Evolutionary conservation across 257 asterid genomes (phyloP).

Genomic region (Cynanchum wilfordii): DNA sequence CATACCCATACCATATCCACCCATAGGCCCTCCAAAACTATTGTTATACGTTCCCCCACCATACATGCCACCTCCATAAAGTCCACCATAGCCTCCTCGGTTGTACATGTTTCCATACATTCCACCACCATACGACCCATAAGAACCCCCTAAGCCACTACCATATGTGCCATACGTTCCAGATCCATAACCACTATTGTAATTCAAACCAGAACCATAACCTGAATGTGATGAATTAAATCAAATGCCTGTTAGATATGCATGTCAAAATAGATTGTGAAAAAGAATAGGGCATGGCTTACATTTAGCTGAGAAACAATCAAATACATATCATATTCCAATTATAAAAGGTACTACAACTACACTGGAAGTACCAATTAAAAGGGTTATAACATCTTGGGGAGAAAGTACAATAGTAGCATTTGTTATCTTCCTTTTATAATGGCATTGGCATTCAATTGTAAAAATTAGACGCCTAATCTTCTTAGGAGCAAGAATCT

Average conservation of each 20-base stretch:
- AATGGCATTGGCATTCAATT: neutral
- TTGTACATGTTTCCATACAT: slow-evolving; percentile 85
- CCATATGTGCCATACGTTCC: slow-evolving; percentile 54
- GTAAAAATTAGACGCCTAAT: neutral
- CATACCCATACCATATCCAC: slow-evolving; percentile 37
- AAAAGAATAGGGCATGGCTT: neutral
- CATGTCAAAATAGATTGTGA: neutral
- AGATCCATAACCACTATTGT: slow-evolving; percentile 63
- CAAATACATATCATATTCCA: neutral
- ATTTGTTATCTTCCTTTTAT: neutral
- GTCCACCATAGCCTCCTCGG: slow-evolving; percentile 60
- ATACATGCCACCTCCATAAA: slow-evolving; percentile 71
- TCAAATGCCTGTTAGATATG: neutral
- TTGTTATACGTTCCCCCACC: slow-evolving; percentile 66
- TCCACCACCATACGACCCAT: slow-evolving; percentile 49
- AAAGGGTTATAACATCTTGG: neutral
- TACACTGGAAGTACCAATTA: neutral
- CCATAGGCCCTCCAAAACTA: slow-evolving; percentile 53
- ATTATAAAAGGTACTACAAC: neutral
- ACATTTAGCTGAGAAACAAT: neutral
- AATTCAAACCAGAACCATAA: slow-evolving; percentile 53
- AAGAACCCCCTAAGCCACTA: slow-evolving; percentile 58
- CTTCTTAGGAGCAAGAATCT: neutral
- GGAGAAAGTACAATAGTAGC: too few relatives aligned
- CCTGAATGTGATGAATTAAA: slow-evolving; percentile 33